Evolutionary conservation across 768 basidiomycete genomes (phyloP), one percentile per base, ranked within the genome.

Genomic region (Kwoniella europaea): DNA sequence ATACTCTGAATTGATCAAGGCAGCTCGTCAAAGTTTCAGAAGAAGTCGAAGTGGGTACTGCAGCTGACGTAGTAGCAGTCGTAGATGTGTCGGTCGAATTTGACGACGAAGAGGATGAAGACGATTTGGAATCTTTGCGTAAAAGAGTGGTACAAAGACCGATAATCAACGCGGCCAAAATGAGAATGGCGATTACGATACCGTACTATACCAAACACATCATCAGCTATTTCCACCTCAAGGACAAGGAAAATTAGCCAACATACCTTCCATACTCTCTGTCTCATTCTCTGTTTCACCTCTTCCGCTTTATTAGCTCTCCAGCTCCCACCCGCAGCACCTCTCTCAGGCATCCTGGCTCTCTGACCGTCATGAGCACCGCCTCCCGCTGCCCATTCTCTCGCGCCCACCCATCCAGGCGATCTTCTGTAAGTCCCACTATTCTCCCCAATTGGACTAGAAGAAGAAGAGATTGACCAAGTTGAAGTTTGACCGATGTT

Each of bases 131-230:
- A 41, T 64, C 18, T 46, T 67, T 67, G 16, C 72, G 68, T 7
- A 79, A 63, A 9, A 80, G 71, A 16, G 78, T 63, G 2, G 72
- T 73, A 57, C 78, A 79, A 43, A 80, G 72, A n/a, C 71, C 77
- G 41, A 80, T 68, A 18, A 74, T 69, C 16, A 76, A 46, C 0
- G 74, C 73, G 18, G 71, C 71, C 15, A 80, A 61, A 12, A 74
- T 15, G 18, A 78, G 55, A 41, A 80, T 66, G 6, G 73, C 72
- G 2, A 75, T 3, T 27, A 74, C 67, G 13, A 79, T 74, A 42
- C 67, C 58, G 56, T 67, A 67, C 70, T 77, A 22, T 22, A 24
- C n/a, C 16, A 73, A 12, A 29, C 12, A 15, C 52, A 46, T 67
- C 24, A 58, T 29, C 10, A 41, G 50, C 66, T 64, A 50, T 61